Evolutionary conservation across 2,329 filamentous ascomycete species (phyloP).

Genomic region (Penicillium sp.): DNA sequence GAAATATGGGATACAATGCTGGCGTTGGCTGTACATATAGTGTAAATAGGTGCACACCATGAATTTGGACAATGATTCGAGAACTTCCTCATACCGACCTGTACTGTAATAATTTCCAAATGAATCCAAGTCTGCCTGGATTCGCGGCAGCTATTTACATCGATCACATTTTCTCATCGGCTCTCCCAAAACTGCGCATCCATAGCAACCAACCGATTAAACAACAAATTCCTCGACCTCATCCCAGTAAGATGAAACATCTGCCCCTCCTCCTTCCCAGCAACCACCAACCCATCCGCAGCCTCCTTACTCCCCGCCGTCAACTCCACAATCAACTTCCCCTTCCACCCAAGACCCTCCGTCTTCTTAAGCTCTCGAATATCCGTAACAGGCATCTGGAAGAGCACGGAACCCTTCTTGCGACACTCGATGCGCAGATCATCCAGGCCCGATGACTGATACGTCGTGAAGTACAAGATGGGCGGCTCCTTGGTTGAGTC

Average conservation of each 20-base stretch:
- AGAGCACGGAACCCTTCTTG: conserved; percentile 60
- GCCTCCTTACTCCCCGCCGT: conserved; percentile 68
- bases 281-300: conserved; percentile 72
- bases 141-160: background rate
- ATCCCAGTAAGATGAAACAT: conserved; percentile 34
- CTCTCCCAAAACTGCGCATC: conserved; percentile 32
- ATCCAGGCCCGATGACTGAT: conserved; percentile 34
- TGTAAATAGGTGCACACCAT: background rate
- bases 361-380: conserved; percentile 76
- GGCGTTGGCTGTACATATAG: conserved; percentile 1
- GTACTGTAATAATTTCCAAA: too few relatives aligned
- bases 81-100: too few relatives aligned
- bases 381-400: conserved; percentile 70
- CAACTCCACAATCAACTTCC: conserved; percentile 80
- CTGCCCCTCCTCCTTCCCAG: conserved; percentile 55
- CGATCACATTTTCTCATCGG: conserved; percentile 3
- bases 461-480: conserved; percentile 62
- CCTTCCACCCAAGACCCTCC: conserved; percentile 82
- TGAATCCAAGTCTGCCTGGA: background rate
- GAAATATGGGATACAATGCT: conserved; percentile 4
- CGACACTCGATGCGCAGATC: conserved; percentile 52
- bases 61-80: too few relatives aligned
- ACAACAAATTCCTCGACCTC: conserved; percentile 29
- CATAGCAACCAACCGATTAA: conserved; percentile 28
- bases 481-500: conserved; percentile 41